phyloP scores from a whole-genome alignment of 2,329 filamentous ascomycete species.

The Penicillium sp. region DNA sequence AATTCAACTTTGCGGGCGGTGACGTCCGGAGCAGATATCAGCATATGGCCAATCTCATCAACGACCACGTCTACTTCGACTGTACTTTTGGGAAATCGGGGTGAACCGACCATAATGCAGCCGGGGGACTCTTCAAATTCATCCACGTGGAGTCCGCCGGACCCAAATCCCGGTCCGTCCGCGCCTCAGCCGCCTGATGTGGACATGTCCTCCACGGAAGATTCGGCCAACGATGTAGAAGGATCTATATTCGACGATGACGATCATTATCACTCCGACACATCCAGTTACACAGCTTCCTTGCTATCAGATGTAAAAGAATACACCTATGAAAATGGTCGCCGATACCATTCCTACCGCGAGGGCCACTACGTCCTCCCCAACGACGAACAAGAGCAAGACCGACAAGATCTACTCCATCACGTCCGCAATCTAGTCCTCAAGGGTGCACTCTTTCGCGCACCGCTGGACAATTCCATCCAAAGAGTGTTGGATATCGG shows the following conservation, averaged over 20 bases:
- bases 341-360: slow-evolving; percentile 35
- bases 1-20: background rate
- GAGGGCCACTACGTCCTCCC: slow-evolving; percentile 39
- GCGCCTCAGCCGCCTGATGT: background rate
- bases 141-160: background rate
- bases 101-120: background rate
- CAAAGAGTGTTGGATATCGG: slow-evolving; percentile 44
- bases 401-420: slow-evolving; percentile 43
- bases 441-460: slow-evolving; percentile 41
- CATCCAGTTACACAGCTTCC: slow-evolving; percentile 28
- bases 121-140: background rate
- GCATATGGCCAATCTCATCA: background rate
- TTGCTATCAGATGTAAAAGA: slow-evolving; percentile 29
- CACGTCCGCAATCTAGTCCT: slow-evolving; percentile 43
- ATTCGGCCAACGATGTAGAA: slow-evolving; percentile 16
- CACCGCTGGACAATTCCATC: slow-evolving; percentile 38
- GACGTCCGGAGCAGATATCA: background rate
- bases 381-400: slow-evolving; percentile 42
- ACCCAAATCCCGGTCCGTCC: background rate
- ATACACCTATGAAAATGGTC: slow-evolving; percentile 33
- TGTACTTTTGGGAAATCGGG: background rate
- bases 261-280: slow-evolving; percentile 22
- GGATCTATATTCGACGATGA: slow-evolving; percentile 27
- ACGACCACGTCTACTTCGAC: background rate
- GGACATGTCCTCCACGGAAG: slow-evolving; percentile 15